Conservation (phyloP, 352 stramenopile species). For the Pythium sp. region DNA sequence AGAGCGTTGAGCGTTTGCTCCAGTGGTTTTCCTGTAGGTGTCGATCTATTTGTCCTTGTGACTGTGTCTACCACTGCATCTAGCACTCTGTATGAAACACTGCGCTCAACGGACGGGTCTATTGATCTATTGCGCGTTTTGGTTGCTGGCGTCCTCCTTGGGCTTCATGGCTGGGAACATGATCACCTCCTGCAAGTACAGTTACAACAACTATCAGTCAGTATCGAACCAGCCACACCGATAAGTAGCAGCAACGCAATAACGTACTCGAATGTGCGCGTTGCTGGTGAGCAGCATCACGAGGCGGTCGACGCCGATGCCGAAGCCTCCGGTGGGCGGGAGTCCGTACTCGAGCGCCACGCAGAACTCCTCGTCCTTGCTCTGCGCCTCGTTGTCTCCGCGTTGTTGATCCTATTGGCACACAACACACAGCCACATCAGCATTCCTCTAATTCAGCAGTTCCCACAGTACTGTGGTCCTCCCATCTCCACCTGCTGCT, state of each 20-base stretch:
- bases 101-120: neutral
- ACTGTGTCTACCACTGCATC: no score
- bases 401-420: slow-evolving; percentile 49
- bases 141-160: slow-evolving; percentile 23
- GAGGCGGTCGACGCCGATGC: slow-evolving; percentile 96
- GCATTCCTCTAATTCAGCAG: neutral
- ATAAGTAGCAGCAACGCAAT: neutral
- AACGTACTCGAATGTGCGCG: slow-evolving; percentile 92
- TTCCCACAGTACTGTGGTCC: neutral
- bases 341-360: slow-evolving; percentile 97
- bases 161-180: slow-evolving; percentile 99
- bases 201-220: slow-evolving; percentile 6
- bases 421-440: neutral
- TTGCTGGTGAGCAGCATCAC: slow-evolving; percentile 99
- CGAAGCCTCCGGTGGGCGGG: slow-evolving; percentile 96
- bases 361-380: slow-evolving; percentile 97
- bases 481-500: slow-evolving; percentile 55
- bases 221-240: no score
- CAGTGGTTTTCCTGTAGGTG: no score
- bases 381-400: slow-evolving; percentile 85
- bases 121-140: neutral
- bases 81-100: neutral
- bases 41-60: no score
- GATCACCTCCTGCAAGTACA: slow-evolving; percentile 93
- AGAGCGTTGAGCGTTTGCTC: no score